Evolutionary conservation across 2,329 filamentous ascomycete species (phyloP).

Genomic region (Plectosphaerella sp.): DNA sequence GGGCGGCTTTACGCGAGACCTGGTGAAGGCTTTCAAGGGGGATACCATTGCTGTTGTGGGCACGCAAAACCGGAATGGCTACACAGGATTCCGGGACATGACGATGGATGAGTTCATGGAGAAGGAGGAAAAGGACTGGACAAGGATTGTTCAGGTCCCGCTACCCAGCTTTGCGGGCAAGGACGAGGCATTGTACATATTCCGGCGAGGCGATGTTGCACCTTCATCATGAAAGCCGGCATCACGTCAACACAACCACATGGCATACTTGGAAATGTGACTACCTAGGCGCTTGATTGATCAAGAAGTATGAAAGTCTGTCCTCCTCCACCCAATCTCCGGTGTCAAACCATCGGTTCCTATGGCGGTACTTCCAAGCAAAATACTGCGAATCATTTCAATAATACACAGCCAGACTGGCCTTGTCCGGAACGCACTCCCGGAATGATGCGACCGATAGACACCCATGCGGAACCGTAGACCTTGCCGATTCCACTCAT

Average conservation of each 20-base stretch:
- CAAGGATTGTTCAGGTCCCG: slow-evolving; percentile 58
- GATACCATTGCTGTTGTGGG: slow-evolving; percentile 67
- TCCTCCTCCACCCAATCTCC: too few species aligned
- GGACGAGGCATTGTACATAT: slow-evolving; percentile 71
- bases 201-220: slow-evolving; percentile 43
- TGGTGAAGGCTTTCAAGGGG: slow-evolving; percentile 58
- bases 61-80: slow-evolving; percentile 71
- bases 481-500: too few species aligned
- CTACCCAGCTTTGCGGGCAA: slow-evolving; percentile 73
- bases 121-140: slow-evolving; percentile 51
- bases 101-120: slow-evolving; percentile 65
- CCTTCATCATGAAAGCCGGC: slow-evolving; percentile 7
- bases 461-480: too few species aligned
- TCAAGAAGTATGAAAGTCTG: neutral
- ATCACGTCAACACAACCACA: neutral
- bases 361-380: too few species aligned
- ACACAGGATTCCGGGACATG: slow-evolving; percentile 62
- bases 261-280: neutral
- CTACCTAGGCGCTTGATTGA: neutral
- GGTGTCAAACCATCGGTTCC: too few species aligned
- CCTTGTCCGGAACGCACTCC: too few species aligned
- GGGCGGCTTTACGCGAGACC: slow-evolving; percentile 58
- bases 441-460: too few species aligned
- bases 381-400: too few species aligned
- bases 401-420: too few species aligned